Conservation (phyloP, 2,329 filamentous ascomycete species). For the Grosmannia clavigera region DNA sequence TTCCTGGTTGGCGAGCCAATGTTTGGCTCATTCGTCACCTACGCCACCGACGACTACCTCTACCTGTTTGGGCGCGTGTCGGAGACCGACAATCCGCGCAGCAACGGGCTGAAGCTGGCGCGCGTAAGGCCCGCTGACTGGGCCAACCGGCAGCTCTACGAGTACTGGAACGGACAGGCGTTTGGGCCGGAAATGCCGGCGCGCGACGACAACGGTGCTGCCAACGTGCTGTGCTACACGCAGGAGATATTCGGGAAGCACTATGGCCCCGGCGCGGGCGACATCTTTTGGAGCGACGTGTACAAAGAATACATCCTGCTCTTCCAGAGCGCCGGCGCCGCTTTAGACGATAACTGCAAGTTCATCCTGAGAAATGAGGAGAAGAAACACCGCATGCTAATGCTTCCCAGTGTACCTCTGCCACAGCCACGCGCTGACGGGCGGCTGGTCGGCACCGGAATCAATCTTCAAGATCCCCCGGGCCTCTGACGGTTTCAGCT, state of each 20-base stretch:
- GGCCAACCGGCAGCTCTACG: constrained; percentile 7
- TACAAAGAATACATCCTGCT: constrained; percentile 10
- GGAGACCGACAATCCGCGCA: constrained; percentile 3
- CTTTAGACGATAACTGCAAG: constrained; percentile 4
- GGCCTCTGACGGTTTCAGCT: constrained; percentile 9
- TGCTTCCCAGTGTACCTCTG: constrained; percentile 6
- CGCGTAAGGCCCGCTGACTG: constrained; percentile 4
- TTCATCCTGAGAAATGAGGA: background rate
- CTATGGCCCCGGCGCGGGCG: constrained; percentile 10
- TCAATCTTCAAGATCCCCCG: constrained; percentile 8
- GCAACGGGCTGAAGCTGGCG: constrained; percentile 13
- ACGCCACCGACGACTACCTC: constrained; percentile 4
- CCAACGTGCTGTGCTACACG: constrained; percentile 10
- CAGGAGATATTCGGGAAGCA: constrained; percentile 11
- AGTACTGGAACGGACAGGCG: constrained; percentile 9
- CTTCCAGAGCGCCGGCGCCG: constrained; percentile 11
- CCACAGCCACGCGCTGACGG: constrained; percentile 8
- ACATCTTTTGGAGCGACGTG: constrained; percentile 11
- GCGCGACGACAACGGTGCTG: constrained; percentile 5
- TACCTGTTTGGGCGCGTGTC: constrained; percentile 12
- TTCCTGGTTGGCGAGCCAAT: constrained; percentile 7
- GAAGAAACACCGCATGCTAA: background rate
- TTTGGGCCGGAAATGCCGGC: constrained; percentile 8
- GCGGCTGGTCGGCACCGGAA: constrained; percentile 8
- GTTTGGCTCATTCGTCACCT: constrained; percentile 10